Base-by-base conservation (phyloP, 192 early-diverging fungal genomes). In the Podila horticola region DNA sequence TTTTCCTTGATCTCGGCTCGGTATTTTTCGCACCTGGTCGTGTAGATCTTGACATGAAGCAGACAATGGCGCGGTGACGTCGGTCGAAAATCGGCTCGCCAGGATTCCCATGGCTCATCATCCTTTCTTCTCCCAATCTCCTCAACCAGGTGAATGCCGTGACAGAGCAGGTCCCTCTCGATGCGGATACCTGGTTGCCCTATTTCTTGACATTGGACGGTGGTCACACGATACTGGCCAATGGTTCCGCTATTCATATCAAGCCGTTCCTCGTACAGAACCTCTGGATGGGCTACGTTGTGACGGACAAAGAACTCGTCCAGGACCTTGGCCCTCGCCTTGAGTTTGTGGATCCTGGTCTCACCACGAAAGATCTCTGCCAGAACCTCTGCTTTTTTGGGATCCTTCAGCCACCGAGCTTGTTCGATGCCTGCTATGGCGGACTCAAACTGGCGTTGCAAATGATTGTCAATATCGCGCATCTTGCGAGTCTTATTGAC, bases 401-500 rank as follows among this genome's bases (percentile, higher is more conserved):
- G 31, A 31, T 31, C 3, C 31, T 5, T 31, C n/a, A 15, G 8
- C n/a, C 31, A 31, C 31, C 31, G 31, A 5, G 68, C 49, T 4
- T 31, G 12, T 19, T 24, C 19, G 19, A 28, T 61, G n/a, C 5
- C 31, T 31, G 31, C 31, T 31, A 15, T 45, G 19, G 4, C 29
- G 2, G 36, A 49, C 3, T 41, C 49, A 36, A 49, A 48, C 59
- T 69, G 60, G 28, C 60, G 26, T 9, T 13, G 9, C n/a, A 69
- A 6, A 9, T 48, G 1, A 1, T 52, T 52, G 51, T 71, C 69
- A 48, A 63, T 52, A 12, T 33, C 62, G 19, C 28, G 62, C 69
- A 71, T 71, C 31, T 51, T 71, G n/a, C 11, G 45, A 0, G 69
- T 63, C 51, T 64, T 71, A 19, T 31, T 19, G 28, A 71, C 41